Conservation (phyloP, 345 rosid genomes). For the Microthlaspi erraticum region DNA sequence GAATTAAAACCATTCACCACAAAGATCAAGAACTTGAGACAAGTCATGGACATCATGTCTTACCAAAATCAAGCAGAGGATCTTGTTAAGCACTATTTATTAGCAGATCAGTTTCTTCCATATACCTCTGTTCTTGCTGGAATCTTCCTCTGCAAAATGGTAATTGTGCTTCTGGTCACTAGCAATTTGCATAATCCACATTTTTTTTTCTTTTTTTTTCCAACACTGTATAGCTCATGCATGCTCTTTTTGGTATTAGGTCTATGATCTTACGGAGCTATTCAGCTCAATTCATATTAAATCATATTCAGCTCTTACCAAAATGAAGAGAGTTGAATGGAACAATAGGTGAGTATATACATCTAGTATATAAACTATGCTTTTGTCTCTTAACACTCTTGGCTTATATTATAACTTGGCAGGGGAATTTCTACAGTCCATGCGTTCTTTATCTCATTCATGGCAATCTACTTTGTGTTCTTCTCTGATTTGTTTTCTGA, state of each 20-base stretch:
- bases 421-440: conserved; percentile 85
- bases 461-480: conserved; percentile 75
- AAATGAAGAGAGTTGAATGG: conserved; percentile 77
- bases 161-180: conserved; percentile 39
- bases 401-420: conserved; percentile 38
- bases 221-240: background rate
- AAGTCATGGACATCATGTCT: conserved; percentile 59
- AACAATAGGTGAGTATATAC: conserved; percentile 65
- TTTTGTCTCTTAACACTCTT: conserved; percentile 13
- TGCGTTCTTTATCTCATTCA: conserved; percentile 63
- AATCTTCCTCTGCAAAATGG: conserved; percentile 82
- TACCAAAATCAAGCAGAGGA: conserved; percentile 70
- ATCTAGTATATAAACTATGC: conserved; percentile 5
- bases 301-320: conserved; percentile 62
- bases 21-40: conserved; percentile 32
- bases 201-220: background rate
- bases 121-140: conserved; percentile 78
- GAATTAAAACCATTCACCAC: conserved; percentile 3
- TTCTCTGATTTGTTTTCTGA: conserved; percentile 79
- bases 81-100: conserved; percentile 64
- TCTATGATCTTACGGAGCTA: conserved; percentile 65
- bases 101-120: conserved; percentile 70
- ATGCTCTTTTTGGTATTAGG: conserved; percentile 46
- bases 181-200: background rate
- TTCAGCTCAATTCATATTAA: conserved; percentile 65